These are phyloP conservation scores for Lactarius psammicola DNA, from an alignment of 768 basidiomycete genomes.

Conservation along the genomic window DNA sequence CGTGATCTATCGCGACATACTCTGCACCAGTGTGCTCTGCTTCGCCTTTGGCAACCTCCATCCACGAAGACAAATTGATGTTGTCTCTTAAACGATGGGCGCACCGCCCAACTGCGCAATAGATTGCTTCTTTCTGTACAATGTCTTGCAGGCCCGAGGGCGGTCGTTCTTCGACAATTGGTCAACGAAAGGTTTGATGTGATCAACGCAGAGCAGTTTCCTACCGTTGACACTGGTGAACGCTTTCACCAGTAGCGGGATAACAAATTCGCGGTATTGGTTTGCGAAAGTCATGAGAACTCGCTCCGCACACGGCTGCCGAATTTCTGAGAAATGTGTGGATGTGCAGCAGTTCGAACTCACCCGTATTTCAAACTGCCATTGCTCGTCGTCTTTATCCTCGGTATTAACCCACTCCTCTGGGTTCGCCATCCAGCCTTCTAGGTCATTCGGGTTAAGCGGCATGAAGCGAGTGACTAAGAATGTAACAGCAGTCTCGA, in stretches of 20 bases:
- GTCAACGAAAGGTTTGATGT: constrained; percentile 2
- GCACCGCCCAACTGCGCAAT: constrained; percentile 87
- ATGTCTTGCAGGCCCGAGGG: constrained; percentile 55
- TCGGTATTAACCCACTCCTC: constrained; percentile 94
- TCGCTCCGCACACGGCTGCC: constrained; percentile 89
- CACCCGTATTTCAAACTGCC: constrained; percentile 92
- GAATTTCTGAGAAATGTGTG: constrained; percentile 1
- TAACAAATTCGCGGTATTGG: constrained; percentile 67
- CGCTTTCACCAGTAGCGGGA: constrained; percentile 58
- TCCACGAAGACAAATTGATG: constrained; percentile 71
- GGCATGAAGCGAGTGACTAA: constrained; percentile 86
- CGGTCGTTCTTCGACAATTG: constrained; percentile 40
- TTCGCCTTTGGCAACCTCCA: constrained; percentile 57
- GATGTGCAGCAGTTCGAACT: constrained; percentile 31
- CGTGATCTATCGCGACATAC: constrained; percentile 39
- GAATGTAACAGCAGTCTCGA: constrained; percentile 68
- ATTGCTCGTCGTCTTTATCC: constrained; percentile 85
- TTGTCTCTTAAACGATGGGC: constrained; percentile 56
- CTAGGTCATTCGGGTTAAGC: constrained; percentile 75
- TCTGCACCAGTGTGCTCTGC: constrained; percentile 56
- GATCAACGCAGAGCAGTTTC: constrained; percentile 27
- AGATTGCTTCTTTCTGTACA: constrained; percentile 81
- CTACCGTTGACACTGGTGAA: constrained; percentile 64
- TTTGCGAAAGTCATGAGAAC: constrained; percentile 77
- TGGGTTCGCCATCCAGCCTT: constrained; percentile 82